Evolutionary conservation across 148 eudicot species (phyloP).

Genomic region (Dysphania ambrosioides): DNA sequence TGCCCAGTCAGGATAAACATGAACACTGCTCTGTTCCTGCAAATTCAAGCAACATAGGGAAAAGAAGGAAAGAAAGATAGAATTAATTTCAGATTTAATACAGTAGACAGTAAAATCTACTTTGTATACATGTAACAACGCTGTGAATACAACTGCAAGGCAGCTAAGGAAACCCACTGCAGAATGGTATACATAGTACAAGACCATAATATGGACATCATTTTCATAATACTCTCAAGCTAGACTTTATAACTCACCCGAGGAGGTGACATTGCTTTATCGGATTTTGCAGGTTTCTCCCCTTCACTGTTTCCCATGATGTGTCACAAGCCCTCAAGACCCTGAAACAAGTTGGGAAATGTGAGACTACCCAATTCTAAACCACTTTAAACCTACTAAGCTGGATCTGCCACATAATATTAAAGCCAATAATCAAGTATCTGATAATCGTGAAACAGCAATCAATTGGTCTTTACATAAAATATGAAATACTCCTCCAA

Average conservation of each 20-base stretch:
- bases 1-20: slow-evolving; percentile 58
- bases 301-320: slow-evolving; percentile 43
- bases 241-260: slow-evolving; percentile 30
- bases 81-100: not conserved
- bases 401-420: not conserved
- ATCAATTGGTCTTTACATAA: not conserved
- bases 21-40: slow-evolving; percentile 46
- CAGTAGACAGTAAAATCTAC: not conserved
- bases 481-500: not conserved
- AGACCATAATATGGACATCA: not conserved
- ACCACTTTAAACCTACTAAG: not conserved
- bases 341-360: not conserved
- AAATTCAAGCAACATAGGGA: slow-evolving; percentile 12
- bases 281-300: slow-evolving; percentile 34
- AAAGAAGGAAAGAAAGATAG: not conserved
- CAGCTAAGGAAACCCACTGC: not conserved
- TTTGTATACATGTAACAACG: not conserved
- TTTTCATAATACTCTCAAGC: not conserved
- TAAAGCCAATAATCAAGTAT: not conserved
- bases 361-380: not conserved
- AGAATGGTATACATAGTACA: not conserved
- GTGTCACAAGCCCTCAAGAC: not conserved
- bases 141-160: not conserved
- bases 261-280: slow-evolving; percentile 41
- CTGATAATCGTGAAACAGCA: not conserved